Percentiles rank a stretch among this genome's conserved stretches.
phyloP scores from a whole-genome alignment of 345 rosid genomes.

The Brassica carinata region DNA sequence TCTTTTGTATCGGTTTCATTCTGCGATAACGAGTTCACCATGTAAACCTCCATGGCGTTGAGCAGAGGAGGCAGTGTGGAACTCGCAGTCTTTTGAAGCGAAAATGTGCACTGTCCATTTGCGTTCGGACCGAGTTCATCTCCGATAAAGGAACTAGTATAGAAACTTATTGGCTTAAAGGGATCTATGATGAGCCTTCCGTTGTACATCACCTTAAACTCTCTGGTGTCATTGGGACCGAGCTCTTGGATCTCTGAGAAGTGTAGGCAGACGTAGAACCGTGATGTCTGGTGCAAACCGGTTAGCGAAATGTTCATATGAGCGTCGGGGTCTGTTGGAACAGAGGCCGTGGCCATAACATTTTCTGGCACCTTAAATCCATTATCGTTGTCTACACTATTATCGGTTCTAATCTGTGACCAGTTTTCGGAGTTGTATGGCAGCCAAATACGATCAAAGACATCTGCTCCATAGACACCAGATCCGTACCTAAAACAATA shows the following conservation, averaged over 20 bases:
- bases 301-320: background rate
- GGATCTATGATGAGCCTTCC: conserved; percentile 10
- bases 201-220: conserved; percentile 27
- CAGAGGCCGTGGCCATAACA: conserved; percentile 40
- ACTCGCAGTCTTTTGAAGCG: conserved; percentile 9
- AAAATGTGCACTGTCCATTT: background rate
- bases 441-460: conserved; percentile 42
- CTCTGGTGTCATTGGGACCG: conserved; percentile 31
- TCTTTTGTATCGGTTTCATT: conserved; percentile 23
- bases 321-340: conserved; percentile 26
- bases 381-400: background rate
- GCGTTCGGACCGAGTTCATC: background rate
- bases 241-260: conserved; percentile 39
- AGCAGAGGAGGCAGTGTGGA: conserved; percentile 42
- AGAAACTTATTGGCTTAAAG: background rate
- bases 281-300: background rate
- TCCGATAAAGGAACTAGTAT: background rate
- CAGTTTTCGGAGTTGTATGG: background rate
- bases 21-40: conserved; percentile 1
- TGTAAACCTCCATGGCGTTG: conserved; percentile 36
- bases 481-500: conserved; percentile 34
- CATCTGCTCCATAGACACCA: conserved; percentile 18
- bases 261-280: conserved; percentile 32
- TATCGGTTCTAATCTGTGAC: background rate
- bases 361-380: conserved; percentile 11